Conservation (phyloP, 305 asterid genomes). For the Solanum hybrid region DNA sequence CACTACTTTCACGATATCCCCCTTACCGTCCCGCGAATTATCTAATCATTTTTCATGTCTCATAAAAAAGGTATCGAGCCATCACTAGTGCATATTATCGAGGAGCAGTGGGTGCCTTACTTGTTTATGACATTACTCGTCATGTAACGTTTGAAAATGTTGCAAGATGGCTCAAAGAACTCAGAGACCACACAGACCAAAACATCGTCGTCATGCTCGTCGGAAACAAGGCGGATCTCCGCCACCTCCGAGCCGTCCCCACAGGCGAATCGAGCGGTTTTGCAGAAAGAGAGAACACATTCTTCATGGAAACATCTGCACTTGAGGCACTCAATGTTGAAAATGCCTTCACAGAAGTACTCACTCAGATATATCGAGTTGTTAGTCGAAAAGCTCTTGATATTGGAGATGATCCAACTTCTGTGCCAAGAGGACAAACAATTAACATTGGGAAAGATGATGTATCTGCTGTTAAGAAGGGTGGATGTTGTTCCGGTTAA, state of each 20-base stretch:
- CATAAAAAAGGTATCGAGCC: slow-evolving; percentile 37
- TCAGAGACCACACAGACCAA: slow-evolving; percentile 50
- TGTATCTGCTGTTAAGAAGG: slow-evolving; percentile 25
- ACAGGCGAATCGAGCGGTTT: slow-evolving; percentile 42
- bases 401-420: slow-evolving; percentile 32
- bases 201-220: slow-evolving; percentile 50
- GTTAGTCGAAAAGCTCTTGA: slow-evolving; percentile 46
- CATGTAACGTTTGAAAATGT: slow-evolving; percentile 44
- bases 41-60: background rate
- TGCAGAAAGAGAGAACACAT: slow-evolving; percentile 48
- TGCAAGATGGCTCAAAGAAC: slow-evolving; percentile 45
- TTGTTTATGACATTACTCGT: slow-evolving; percentile 45
- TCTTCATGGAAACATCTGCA: slow-evolving; percentile 55
- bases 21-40: background rate
- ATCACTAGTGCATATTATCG: slow-evolving; percentile 55
- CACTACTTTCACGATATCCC: background rate
- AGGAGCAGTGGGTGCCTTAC: slow-evolving; percentile 48
- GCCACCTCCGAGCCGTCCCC: slow-evolving; percentile 53
- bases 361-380: slow-evolving; percentile 21
- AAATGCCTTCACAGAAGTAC: slow-evolving; percentile 51
- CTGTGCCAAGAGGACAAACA: slow-evolving; percentile 39
- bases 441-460: slow-evolving; percentile 29
- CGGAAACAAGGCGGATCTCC: slow-evolving; percentile 52
- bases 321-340: slow-evolving; percentile 50
- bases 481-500: slow-evolving; percentile 12